Conservation (phyloP, 768 basidiomycete genomes). For the Russula earlei region DNA sequence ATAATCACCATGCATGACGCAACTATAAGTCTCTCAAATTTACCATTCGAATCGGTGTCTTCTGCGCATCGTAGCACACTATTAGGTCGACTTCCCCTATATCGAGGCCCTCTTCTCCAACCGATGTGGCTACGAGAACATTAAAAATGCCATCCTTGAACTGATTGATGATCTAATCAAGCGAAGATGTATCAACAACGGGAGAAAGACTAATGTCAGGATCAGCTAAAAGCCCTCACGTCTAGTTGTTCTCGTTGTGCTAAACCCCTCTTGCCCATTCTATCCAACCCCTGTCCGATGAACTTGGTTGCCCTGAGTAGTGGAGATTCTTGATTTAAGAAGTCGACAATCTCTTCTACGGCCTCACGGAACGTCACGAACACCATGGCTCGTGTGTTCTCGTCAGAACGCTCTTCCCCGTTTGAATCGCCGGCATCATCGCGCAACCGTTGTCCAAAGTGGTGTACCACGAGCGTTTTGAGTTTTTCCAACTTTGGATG, state of each 20-base stretch:
- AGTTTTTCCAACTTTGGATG: constrained; percentile 94
- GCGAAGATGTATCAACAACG: not conserved
- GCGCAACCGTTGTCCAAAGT: constrained; percentile 55
- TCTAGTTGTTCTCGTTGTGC: constrained; percentile 87
- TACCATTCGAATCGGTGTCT: constrained; percentile 95
- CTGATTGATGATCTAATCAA: constrained; percentile 61
- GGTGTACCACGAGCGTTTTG: constrained; percentile 61
- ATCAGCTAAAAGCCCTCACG: constrained; percentile 34
- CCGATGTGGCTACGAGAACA: constrained; percentile 88
- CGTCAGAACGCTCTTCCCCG: constrained; percentile 15
- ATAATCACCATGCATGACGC: not conserved
- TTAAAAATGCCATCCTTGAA: constrained; percentile 88
- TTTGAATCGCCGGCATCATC: constrained; percentile 9
- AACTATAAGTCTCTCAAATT: constrained; percentile 18
- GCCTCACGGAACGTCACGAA: constrained; percentile 87
- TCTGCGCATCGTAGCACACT: constrained; percentile 93
- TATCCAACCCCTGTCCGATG: constrained; percentile 84
- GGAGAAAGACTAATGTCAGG: not conserved
- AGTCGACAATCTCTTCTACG: constrained; percentile 83
- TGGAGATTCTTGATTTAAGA: constrained; percentile 66
- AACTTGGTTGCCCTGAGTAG: constrained; percentile 77
- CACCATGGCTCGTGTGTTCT: constrained; percentile 76
- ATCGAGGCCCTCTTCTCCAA: constrained; percentile 97
- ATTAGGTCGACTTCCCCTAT: constrained; percentile 97
- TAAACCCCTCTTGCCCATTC: constrained; percentile 78